Evolutionary conservation across 768 basidiomycete genomes (phyloP), one percentile per base, ranked within the genome.

Genomic region (Termitomyces sp.): DNA sequence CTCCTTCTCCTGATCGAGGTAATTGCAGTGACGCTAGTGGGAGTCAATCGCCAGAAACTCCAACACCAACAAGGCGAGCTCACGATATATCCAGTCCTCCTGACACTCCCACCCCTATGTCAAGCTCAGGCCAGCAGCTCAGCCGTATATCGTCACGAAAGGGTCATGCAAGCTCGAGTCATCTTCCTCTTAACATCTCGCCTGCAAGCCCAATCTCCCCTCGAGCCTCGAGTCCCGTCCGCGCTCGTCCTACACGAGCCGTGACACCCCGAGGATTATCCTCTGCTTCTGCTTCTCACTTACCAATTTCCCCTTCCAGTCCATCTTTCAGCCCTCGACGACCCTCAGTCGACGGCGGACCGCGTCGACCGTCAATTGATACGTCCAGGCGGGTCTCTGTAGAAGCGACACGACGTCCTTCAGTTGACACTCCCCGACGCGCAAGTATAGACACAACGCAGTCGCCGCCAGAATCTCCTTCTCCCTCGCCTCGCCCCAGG

Each of bases 221-320:
- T 66, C 75, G 63, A 66, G 75, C 70, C 63, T 66, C 69, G 11
- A 84, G 80, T 61, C 81, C 81, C 20, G 70, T 76, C 33, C 79
- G 75, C 22, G 69, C 79, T 48, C 79, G 81, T 28, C 76, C 82
- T 8, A 73, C 81, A 56, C 77, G 79, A 53, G 73, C 73, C 12
- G 68, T 28, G 28, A 28, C 79, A 33, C 79, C 78, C 42, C 79
- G 81, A 61, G 78, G 79, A 33, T 66, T 80, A 20, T 69, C 76
- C 7, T 84, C 86, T 2, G 66, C 79, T 6, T 84, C 86, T 2
- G 66, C 79, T 6, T 79, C 84, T 2, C 80, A 83, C 64, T 73
- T 84, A 55, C 81, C 82, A n/a, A 71, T 81, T 9, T 70, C 79
- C 13, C 69, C 74, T 49, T 72, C 74, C 15, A 76, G 66, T 8